Evolutionary conservation across 1,139 yeast genomes (phyloP), one percentile per base, ranked within the genome.

Genomic region (Taphrina communis): DNA sequence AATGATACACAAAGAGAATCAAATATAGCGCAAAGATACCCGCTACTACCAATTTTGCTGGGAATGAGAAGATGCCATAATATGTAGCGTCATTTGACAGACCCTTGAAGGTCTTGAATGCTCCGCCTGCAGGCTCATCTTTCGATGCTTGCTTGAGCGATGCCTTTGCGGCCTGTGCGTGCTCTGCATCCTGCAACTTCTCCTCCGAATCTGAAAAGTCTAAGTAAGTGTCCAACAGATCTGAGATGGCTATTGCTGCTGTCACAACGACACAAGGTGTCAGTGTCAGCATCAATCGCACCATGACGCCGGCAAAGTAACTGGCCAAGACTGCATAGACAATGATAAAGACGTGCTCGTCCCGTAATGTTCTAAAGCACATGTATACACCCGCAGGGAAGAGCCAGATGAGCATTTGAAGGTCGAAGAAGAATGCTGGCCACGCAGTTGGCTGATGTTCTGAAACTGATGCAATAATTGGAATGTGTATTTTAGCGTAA

Each of bases 391-490:
- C 99, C 2, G 94, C 97, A 65, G 99, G 99, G 90, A 95, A 94
- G 74, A 95, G 83, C 99, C 99, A 95, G 75, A 94, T 90, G 80
- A 95, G 83, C 83, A 94, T 85, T 75, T 88, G 90, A 65, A 95
- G 88, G 78, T 95, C 99, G 78, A 94, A 91, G 84, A 91, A 94
- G 80, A 94, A 95, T 11, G 97, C 87, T 14, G 99, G 97, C 99
- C 99, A 95, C 12, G 99, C 97, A 35, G 99, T 94, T 71, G 99
- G 99, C 82, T 95, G 99, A 82, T 95, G 99, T 81, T 95, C 99
- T 14, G 97, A 90, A 65, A 95, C 99, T 1, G 98, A 93, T 0
- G 99, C 99, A 80, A 95, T 95, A 77, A 95, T 95, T 66, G 99
- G 99, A 75, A 95, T 95, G 78, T 95, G 99, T 73, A 94, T 90